Percentiles rank a stretch among this genome's conserved stretches.
These are phyloP conservation scores for Phytopythium montanum DNA, from an alignment of 352 stramenopile genomes.

Conservation along the genomic window DNA sequence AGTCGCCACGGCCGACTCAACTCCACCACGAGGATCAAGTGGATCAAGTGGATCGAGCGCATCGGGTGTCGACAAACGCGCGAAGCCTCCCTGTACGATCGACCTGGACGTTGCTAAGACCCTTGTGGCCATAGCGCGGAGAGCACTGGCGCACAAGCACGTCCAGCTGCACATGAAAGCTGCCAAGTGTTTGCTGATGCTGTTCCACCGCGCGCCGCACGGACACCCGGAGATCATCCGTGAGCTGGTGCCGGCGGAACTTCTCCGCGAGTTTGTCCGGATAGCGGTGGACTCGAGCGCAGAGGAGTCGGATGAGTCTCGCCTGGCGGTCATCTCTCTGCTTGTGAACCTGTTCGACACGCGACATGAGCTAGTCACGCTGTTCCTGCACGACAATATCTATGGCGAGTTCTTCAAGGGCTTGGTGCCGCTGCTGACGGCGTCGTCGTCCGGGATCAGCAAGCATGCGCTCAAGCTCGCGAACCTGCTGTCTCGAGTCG, in stretches of 20 bases:
- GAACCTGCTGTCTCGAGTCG: slow-evolving; percentile 44
- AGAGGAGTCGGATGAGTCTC: slow-evolving; percentile 67
- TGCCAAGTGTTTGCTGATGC: slow-evolving; percentile 61
- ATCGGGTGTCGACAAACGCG: background rate
- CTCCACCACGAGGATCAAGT: slow-evolving; percentile 7
- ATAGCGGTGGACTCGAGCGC: slow-evolving; percentile 39
- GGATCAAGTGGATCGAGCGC: slow-evolving; percentile 10
- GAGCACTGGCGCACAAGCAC: slow-evolving; percentile 54
- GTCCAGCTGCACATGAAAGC: slow-evolving; percentile 55
- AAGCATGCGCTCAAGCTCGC: slow-evolving; percentile 51
- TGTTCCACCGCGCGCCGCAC: slow-evolving; percentile 46
- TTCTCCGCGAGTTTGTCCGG: slow-evolving; percentile 52
- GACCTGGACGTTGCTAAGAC: slow-evolving; percentile 35
- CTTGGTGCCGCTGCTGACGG: slow-evolving; percentile 39
- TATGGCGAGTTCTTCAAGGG: slow-evolving; percentile 56
- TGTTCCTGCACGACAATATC: slow-evolving; percentile 56
- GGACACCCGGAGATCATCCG: slow-evolving; percentile 24
- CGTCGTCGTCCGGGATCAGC: slow-evolving; percentile 32
- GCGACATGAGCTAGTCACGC: slow-evolving; percentile 37
- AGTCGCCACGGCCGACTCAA: background rate
- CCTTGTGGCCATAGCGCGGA: slow-evolving; percentile 40
- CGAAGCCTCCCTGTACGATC: background rate
- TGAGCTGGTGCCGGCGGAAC: slow-evolving; percentile 41
- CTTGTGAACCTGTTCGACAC: slow-evolving; percentile 70
- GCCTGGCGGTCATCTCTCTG: slow-evolving; percentile 56